Evolutionary conservation across 805 yeast genomes (phyloP), one percentile per base, ranked within the genome.

Genomic region (Kurtzmaniella fragi): DNA sequence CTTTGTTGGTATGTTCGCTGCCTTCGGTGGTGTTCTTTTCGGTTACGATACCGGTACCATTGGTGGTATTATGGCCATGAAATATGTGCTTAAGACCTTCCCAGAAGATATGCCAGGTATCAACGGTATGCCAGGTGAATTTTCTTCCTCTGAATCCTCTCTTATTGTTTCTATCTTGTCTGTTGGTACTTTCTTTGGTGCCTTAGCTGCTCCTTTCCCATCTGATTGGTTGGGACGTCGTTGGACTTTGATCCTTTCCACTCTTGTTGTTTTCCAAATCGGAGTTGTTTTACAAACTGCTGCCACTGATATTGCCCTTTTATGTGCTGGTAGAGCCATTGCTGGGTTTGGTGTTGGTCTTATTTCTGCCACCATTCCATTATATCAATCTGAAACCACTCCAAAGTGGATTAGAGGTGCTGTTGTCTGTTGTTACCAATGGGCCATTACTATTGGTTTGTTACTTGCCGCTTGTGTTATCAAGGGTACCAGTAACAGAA

Each of bases 381-480:
- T 64, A 42, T 67, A 67, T 54, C 65, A 60, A 47, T 59, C 71
- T 17, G 73, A 67, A 53, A 54, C 63, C 33, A 52, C 62, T 40
- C 71, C 71, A 37, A 63, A 61, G 48, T 62, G 67, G 66, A 59
- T 64, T 43, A 62, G 72, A 63, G 72, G 72, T 49, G 68, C 70
- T 32, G 54, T 66, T 40, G 64, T 65, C 32, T 59, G 69, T 16
- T 59, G 64, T 27, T 64, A 65, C 48, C 70, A 64, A 42, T 61
- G 60, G 54, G 67, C 67, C 37, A 63, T 65, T 38, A 66, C 71
- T 38, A 52, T 61, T 37, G 70, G 70, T 42, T 53, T 61, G 28
- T 54, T 64, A 34, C 54, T 66, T 41, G 67, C 70, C 14, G 57
- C 67, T 26, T 52, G 61, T 46, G 59, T 65, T 38, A 62, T 62